Conservation (phyloP, 169 alveolate genomes). For the Perkinsus chesapeaki region DNA sequence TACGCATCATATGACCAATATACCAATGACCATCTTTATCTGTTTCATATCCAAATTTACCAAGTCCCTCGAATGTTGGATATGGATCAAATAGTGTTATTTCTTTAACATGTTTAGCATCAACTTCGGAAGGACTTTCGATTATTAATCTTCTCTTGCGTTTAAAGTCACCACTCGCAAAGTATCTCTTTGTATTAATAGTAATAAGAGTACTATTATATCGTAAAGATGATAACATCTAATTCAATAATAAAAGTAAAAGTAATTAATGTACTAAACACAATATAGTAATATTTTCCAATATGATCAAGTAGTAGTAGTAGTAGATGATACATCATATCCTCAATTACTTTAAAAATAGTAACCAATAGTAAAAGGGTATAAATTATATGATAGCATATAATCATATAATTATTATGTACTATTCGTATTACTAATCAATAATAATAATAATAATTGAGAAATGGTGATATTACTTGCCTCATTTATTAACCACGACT, state of each 20-base stretch:
- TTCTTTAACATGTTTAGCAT: not conserved
- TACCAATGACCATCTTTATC: not conserved
- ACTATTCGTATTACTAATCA: not conserved
- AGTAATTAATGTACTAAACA: too few relatives aligned
- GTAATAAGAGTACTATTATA: not conserved
- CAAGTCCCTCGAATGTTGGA: not conserved
- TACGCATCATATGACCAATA: not conserved
- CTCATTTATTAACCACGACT: too few relatives aligned
- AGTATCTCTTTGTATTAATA: not conserved
- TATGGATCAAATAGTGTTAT: not conserved
- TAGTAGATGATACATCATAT: too few relatives aligned
- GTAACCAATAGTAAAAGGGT: too few relatives aligned
- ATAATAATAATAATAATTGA: not conserved
- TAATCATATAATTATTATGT: too few relatives aligned
- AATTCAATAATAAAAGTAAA: too few relatives aligned
- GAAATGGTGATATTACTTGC: not conserved
- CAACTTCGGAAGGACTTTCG: not conserved
- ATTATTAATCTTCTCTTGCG: not conserved
- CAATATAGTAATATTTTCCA: too few relatives aligned
- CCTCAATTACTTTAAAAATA: too few relatives aligned
- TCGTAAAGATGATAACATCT: too few relatives aligned
- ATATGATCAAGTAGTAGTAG: too few relatives aligned
- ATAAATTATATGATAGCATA: too few relatives aligned
- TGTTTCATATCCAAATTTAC: not conserved
- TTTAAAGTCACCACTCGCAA: not conserved